Conservation (phyloP, 331 rosid species). For the Spiraea crenata region DNA sequence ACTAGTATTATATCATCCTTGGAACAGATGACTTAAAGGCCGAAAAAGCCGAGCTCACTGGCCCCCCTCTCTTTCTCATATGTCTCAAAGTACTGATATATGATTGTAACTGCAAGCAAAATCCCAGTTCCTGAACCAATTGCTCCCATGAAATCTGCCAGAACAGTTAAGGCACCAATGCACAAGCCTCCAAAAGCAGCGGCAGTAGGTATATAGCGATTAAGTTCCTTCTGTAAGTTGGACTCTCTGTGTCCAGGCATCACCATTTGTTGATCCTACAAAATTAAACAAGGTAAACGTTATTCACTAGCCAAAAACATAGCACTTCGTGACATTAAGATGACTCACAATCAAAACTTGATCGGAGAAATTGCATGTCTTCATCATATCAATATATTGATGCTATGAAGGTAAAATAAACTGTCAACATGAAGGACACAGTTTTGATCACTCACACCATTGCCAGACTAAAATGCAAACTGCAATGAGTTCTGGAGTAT, state of each 20-base stretch:
- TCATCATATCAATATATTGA: too few species aligned
- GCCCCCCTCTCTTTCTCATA: conserved; percentile 50
- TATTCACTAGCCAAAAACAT: neutral
- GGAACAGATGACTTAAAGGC: conserved; percentile 22
- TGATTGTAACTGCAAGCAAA: conserved; percentile 50
- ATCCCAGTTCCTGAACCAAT: conserved; percentile 58
- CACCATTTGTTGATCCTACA: conserved; percentile 57
- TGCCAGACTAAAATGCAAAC: neutral
- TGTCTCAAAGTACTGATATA: conserved; percentile 50
- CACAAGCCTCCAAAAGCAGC: conserved; percentile 58
- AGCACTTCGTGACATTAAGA: neutral
- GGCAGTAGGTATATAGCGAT: conserved; percentile 54
- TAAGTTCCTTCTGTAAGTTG: conserved; percentile 49
- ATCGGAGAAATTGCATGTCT: neutral
- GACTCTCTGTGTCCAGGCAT: conserved; percentile 58
- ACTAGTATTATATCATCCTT: neutral
- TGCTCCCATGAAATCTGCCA: conserved; percentile 61
- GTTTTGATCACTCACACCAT: neutral
- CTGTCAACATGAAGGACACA: neutral
- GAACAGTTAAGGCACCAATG: conserved; percentile 51
- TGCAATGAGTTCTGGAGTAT: neutral
- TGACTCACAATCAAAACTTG: neutral
- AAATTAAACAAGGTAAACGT: neutral
- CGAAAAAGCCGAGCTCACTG: conserved; percentile 43
- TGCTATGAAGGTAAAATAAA: too few species aligned